Percentiles rank a stretch among this genome's conserved stretches.
phyloP scores from a whole-genome alignment of 352 stramenopile genomes.

The Pythium chondricola region DNA sequence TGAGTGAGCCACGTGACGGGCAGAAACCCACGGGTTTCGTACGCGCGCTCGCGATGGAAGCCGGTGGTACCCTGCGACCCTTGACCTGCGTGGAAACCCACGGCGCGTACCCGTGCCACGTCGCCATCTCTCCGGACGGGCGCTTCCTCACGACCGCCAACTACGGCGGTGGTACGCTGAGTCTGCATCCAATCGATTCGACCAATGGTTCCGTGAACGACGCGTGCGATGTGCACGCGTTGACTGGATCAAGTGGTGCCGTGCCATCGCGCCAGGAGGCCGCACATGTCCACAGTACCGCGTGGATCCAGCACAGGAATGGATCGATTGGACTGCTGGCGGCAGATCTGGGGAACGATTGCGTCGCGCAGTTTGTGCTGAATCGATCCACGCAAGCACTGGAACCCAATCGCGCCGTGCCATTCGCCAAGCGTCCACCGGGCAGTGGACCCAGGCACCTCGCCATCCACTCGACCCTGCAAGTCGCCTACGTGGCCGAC shows the following conservation, averaged over 20 bases:
- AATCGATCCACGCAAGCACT: constrained; percentile 36
- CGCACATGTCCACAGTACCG: constrained; percentile 69
- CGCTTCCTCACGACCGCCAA: constrained; percentile 67
- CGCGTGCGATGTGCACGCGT: constrained; percentile 37
- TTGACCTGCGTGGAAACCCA: constrained; percentile 48
- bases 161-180: constrained; percentile 63
- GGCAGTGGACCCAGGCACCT: constrained; percentile 72
- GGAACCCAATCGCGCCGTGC: constrained; percentile 18
- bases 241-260: constrained; percentile 34
- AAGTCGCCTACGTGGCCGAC: constrained; percentile 59
- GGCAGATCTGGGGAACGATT: constrained; percentile 66
- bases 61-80: constrained; percentile 28
- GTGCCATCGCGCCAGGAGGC: constrained; percentile 64
- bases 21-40: constrained; percentile 51
- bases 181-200: constrained; percentile 43
- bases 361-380: constrained; percentile 53
- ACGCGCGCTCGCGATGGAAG: constrained; percentile 39
- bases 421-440: constrained; percentile 35
- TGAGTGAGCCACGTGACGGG: constrained; percentile 32
- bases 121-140: constrained; percentile 33
- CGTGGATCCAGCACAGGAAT: constrained; percentile 29
- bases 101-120: constrained; percentile 58
- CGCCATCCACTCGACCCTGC: constrained; percentile 43
- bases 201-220: constrained; percentile 42
- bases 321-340: constrained; percentile 32